Conservation (phyloP, 78 protist genomes). For the Dictyostelium capitatum region DNA sequence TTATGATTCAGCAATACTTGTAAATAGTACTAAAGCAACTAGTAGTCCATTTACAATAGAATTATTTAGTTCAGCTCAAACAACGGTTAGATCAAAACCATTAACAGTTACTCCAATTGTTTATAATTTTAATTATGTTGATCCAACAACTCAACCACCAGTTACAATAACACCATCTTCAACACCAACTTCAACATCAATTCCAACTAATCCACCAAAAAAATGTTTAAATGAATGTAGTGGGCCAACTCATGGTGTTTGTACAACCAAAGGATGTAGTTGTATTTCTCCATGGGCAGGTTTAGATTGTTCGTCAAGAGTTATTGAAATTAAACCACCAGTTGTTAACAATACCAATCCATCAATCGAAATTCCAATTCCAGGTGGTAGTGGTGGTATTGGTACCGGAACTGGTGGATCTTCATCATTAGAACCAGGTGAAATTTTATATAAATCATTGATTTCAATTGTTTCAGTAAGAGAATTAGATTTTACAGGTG, state of each 20-base stretch:
- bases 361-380: not conserved
- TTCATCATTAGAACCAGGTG: too few species aligned
- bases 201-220: constrained; percentile 19
- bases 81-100: not conserved
- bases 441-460: not conserved
- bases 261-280: constrained; percentile 10
- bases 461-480: constrained; percentile 29
- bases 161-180: too few species aligned
- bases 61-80: not conserved
- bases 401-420: not conserved
- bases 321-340: not conserved
- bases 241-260: constrained; percentile 8
- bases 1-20: not conserved
- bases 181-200: too few species aligned
- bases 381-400: not conserved
- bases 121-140: not conserved
- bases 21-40: not conserved
- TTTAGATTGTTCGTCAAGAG: not conserved
- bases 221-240: constrained; percentile 29
- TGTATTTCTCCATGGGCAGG: constrained; percentile 14
- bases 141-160: not conserved
- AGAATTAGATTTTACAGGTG: constrained; percentile 10
- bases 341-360: not conserved
- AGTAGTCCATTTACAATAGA: not conserved
- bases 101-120: not conserved